Conservation (phyloP, 192 early-diverging fungal species). For the Coemansia aciculifera region DNA sequence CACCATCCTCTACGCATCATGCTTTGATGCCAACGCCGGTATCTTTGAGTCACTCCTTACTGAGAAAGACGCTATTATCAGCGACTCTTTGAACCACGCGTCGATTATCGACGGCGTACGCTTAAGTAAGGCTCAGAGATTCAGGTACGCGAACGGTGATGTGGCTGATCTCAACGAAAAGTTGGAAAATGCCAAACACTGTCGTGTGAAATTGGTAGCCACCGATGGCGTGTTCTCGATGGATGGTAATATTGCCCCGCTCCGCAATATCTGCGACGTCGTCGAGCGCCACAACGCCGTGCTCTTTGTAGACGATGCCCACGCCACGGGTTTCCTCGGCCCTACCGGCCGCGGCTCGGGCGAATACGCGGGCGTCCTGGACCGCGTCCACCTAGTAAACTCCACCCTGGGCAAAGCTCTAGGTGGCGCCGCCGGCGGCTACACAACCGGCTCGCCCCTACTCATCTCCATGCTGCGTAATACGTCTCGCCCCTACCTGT, state of each 20-base stretch:
- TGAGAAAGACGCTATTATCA: constrained; percentile 60
- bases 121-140: constrained; percentile 66
- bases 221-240: constrained; percentile 72
- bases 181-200: constrained; percentile 56
- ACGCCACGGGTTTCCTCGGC: constrained; percentile 71
- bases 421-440: constrained; percentile 58
- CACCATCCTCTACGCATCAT: constrained; percentile 69
- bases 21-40: constrained; percentile 72
- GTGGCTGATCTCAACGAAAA: constrained; percentile 66
- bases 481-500: constrained; percentile 59
- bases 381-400: constrained; percentile 61
- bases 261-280: constrained; percentile 65
- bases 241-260: constrained; percentile 66
- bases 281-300: constrained; percentile 71
- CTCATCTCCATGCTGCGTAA: constrained; percentile 56
- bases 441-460: constrained; percentile 50
- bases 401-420: constrained; percentile 63
- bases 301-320: constrained; percentile 73
- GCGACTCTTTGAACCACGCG: constrained; percentile 61
- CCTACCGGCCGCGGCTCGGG: constrained; percentile 64
- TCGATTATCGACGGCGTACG: constrained; percentile 73
- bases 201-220: constrained; percentile 65
- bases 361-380: constrained; percentile 63
- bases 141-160: constrained; percentile 70
- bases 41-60: constrained; percentile 65